Percentiles rank a stretch among this genome's conserved stretches.
These are phyloP conservation scores for Daucus carota DNA, from an alignment of 129 eudicot species.

Conservation along the genomic window DH1_v3.0 NC_030389.2:818501-819000, in stretches of 20 bases:
- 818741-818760: slow-evolving; percentile 85
- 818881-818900: background rate
- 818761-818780: slow-evolving; percentile 92
- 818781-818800: slow-evolving; percentile 91
- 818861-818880: slow-evolving; percentile 15
- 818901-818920: background rate
- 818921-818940: background rate
- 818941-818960: slow-evolving; percentile 41
- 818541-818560: slow-evolving; percentile 91
- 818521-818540: slow-evolving; percentile 98
- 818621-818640: slow-evolving; percentile 25
- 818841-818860: slow-evolving; percentile 59
- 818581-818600: background rate
- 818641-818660: slow-evolving; percentile 82
- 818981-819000: slow-evolving; percentile 85
- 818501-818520: slow-evolving; percentile 88
- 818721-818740: slow-evolving; percentile 95
- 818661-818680: slow-evolving; percentile 93
- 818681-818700: slow-evolving; percentile 96
- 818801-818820: slow-evolving; percentile 98
- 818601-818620: slow-evolving; percentile 60
- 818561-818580: slow-evolving; percentile 43
- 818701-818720: slow-evolving; percentile 96
- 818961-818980: slow-evolving; percentile 82
- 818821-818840: slow-evolving; percentile 96